Base-by-base conservation (phyloP, 2,329 filamentous ascomycete genomes). In the Aciculosporium take region DNA sequence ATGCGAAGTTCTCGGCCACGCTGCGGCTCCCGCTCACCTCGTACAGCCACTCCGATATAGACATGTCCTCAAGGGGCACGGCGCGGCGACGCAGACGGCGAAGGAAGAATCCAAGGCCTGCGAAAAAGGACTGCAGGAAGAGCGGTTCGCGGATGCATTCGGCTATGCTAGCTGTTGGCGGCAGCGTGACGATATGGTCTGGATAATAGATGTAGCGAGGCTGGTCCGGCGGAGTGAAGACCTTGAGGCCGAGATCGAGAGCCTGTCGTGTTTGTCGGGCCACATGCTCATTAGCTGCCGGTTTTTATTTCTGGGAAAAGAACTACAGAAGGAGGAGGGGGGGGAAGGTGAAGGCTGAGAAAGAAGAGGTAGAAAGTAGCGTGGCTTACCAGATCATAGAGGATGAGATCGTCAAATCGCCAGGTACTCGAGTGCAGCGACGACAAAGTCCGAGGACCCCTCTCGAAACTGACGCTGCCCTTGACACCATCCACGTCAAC, bases 171-270 rank as follows among this genome's bases (percentile, higher is more conserved):
- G 49, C 43, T 18, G 49, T 42, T 3, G 60, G 59, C 2, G 61
- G 61, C 21, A 60, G 47, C 29, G 49, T 41, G 23, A 64, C 58
- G 27, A 64, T 72, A 53, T 79, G 84, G 56, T 94, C 83, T 2
- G 84, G 84, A 54, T 93, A 94, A 69, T 91, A 95, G 45, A 96
- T 67, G 60, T 80, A 95, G 46, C 87, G 81, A 12, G 56, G 51
- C 38, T 50, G 47, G 32, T 52, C 55, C 67, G 40, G 69, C 68
- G 40, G 71, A 62, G 71, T 67, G 59, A 60, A 35, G 68, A 77
- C 52, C n/a, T 46, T 42, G 45, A 63, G 59, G 28, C 59, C 59
- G 23, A 63, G 54, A 41, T 61, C 58, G 33, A 60, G 53, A 13
- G 51, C 53, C 60, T 62, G 34, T 38, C n/a, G n/a, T 41, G 21